phyloP scores from a whole-genome alignment of 1,139 yeast species.

The Candida anutae region DNA sequence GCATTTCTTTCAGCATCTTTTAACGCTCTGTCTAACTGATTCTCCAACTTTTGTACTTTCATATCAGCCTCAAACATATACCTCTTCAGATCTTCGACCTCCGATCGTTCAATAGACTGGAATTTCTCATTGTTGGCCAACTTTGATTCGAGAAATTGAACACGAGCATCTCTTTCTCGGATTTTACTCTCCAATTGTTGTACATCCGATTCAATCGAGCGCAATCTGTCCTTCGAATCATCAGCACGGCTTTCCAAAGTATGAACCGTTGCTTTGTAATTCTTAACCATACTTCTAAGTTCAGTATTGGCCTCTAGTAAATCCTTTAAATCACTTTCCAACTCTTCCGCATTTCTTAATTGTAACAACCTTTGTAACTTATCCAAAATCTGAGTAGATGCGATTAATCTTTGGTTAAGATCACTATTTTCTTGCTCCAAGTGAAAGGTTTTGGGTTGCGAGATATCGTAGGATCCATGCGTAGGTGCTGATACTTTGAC shows the following conservation, averaged over 20 bases:
- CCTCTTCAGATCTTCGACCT: constrained; percentile 23
- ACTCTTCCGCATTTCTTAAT: constrained; percentile 2
- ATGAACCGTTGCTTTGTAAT: constrained; percentile 5
- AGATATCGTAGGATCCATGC: too few relatives aligned
- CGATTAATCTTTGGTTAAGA: too few relatives aligned
- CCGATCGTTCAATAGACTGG: constrained; percentile 18
- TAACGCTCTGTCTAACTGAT: constrained; percentile 27
- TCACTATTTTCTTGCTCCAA: too few relatives aligned
- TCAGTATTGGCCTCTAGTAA: constrained; percentile 9
- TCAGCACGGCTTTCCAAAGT: constrained; percentile 4
- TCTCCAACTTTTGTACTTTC: constrained; percentile 25
- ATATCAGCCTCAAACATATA: constrained; percentile 25
- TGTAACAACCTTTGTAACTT: constrained; percentile 5
- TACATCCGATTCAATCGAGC: constrained; percentile 11
- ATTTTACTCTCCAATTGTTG: constrained; percentile 18
- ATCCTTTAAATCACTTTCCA: constrained; percentile 9
- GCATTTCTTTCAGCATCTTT: constrained; percentile 25
- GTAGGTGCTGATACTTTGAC: constrained; percentile 2
- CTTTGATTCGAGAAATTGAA: constrained; percentile 6
- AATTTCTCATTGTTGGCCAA: background rate
- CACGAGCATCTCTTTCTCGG: constrained; percentile 24
- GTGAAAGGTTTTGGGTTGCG: too few relatives aligned
- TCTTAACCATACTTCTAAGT: constrained; percentile 7
- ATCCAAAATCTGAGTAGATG: constrained; percentile 1
- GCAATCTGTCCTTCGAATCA: constrained; percentile 5